Evolutionary conservation across 2,329 filamentous ascomycete genomes (phyloP).

Genomic region (Juglanconis oblonga): DNA sequence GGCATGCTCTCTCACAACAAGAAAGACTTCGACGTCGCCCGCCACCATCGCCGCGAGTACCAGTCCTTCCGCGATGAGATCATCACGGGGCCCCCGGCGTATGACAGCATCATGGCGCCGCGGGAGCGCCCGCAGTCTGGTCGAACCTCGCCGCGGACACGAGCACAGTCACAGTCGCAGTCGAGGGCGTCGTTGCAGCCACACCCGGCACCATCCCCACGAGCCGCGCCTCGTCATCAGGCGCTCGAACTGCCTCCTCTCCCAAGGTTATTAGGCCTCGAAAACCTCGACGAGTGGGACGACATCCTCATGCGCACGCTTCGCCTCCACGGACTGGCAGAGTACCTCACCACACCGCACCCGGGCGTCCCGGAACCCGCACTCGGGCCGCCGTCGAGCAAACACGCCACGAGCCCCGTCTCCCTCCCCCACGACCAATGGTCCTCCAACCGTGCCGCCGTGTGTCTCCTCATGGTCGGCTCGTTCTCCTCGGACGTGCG

Average conservation of each 20-base stretch:
- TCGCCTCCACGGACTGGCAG: slow-evolving; percentile 9
- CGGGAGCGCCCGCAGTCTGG: not conserved
- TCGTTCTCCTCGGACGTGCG: slow-evolving; percentile 16
- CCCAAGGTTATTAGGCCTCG: slow-evolving; percentile 11
- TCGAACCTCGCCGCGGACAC: not conserved
- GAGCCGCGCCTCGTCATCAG: not conserved
- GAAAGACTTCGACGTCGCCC: slow-evolving; percentile 5
- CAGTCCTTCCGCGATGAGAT: slow-evolving; percentile 7
- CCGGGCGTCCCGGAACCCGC: slow-evolving; percentile 12
- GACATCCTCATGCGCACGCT: slow-evolving; percentile 14
- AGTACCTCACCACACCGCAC: slow-evolving; percentile 10
- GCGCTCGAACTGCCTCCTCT: slow-evolving; percentile 9
- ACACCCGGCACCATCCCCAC: not conserved
- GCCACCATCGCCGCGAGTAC: slow-evolving; percentile 7
- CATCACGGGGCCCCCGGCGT: slow-evolving; percentile 7
- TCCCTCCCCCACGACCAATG: slow-evolving; percentile 6
- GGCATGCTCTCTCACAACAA: slow-evolving; percentile 13
- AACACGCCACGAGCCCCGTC: not conserved
- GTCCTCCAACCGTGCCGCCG: slow-evolving; percentile 10
- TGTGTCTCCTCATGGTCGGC: slow-evolving; percentile 17
- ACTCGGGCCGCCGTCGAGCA: not conserved
- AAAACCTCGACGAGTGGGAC: slow-evolving; percentile 18
- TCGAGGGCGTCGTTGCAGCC: not conserved
- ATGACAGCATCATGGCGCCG: slow-evolving; percentile 5
- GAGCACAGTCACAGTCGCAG: not conserved